A percentile compares a stretch with the other conserved stretches of the same genome.
Evolutionary conservation across 805 yeast species (phyloP).

Genomic region (Candida tammaniensis): DNA sequence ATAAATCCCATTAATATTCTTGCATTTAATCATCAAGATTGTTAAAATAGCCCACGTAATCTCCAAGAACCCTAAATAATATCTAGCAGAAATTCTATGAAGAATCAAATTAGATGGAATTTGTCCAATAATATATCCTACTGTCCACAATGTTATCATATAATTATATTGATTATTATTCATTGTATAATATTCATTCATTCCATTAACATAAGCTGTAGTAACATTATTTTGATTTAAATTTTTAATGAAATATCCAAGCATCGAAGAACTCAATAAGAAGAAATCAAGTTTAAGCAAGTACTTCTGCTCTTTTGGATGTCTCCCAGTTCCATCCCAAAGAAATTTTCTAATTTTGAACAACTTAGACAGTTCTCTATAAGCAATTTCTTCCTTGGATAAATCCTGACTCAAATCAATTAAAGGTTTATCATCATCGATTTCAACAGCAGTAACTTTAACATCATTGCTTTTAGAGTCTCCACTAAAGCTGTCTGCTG

Average conservation of each 20-base stretch:
- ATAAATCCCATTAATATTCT: constrained; percentile 22
- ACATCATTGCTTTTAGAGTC: too few relatives aligned
- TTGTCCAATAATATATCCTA: constrained; percentile 52
- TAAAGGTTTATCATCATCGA: constrained; percentile 2
- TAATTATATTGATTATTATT: constrained; percentile 43
- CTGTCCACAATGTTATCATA: constrained; percentile 42
- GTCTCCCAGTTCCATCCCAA: constrained; percentile 39
- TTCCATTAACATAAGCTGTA: constrained; percentile 47
- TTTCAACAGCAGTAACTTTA: constrained; percentile 2
- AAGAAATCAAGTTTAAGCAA: constrained; percentile 39
- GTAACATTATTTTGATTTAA: constrained; percentile 41
- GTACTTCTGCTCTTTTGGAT: constrained; percentile 33
- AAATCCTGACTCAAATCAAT: constrained; percentile 5
- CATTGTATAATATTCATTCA: constrained; percentile 44
- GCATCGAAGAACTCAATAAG: constrained; percentile 53
- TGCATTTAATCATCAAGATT: constrained; percentile 22
- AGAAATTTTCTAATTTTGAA: constrained; percentile 19
- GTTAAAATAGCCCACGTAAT: constrained; percentile 27
- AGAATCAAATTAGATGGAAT: constrained; percentile 44
- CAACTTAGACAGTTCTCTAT: constrained; percentile 1
- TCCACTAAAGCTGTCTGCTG: too few relatives aligned
- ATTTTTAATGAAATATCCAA: constrained; percentile 49
- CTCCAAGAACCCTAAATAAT: constrained; percentile 34
- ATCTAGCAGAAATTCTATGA: constrained; percentile 34
- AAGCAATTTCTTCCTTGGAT: constrained; percentile 1